Evolutionary conservation across 225 moss, liverwort and hornwort genomes (phyloP).

Genomic region (Antitrichia curtipendula): DNA sequence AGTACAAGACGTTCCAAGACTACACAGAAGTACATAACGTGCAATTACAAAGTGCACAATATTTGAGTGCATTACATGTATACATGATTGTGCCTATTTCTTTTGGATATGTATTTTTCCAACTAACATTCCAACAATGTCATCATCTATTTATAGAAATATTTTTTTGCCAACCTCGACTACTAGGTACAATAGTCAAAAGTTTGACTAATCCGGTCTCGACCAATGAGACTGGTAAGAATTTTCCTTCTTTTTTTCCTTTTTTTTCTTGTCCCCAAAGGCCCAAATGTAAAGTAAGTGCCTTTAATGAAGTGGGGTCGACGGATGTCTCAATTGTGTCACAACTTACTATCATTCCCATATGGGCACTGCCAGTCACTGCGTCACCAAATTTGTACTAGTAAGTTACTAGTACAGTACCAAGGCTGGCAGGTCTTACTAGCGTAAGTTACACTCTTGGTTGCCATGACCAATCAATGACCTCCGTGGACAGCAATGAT

Average conservation of each 20-base stretch:
- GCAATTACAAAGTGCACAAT: neutral
- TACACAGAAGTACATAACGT: fast-evolving
- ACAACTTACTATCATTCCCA: neutral
- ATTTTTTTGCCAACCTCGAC: neutral
- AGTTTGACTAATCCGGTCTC: neutral
- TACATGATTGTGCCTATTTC: too few species aligned
- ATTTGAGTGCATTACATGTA: neutral
- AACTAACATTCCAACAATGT: neutral
- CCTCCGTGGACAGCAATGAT: neutral
- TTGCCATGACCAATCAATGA: neutral
- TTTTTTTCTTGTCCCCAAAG: neutral
- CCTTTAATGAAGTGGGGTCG: too few species aligned
- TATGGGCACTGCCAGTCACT: neutral
- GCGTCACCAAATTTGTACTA: neutral
- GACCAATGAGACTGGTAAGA: neutral
- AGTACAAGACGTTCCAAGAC: fast-evolving
- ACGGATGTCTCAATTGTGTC: neutral
- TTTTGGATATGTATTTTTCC: neutral
- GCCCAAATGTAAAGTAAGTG: too few species aligned
- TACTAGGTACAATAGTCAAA: fast-evolving
- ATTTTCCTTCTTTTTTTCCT: neutral
- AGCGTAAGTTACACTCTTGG: neutral
- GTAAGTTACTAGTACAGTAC: neutral
- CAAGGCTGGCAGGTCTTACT: neutral
- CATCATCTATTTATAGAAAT: neutral